Base-by-base conservation (phyloP, 2,329 filamentous ascomycete species). In the Pseudogymnoascus sp. region DNA sequence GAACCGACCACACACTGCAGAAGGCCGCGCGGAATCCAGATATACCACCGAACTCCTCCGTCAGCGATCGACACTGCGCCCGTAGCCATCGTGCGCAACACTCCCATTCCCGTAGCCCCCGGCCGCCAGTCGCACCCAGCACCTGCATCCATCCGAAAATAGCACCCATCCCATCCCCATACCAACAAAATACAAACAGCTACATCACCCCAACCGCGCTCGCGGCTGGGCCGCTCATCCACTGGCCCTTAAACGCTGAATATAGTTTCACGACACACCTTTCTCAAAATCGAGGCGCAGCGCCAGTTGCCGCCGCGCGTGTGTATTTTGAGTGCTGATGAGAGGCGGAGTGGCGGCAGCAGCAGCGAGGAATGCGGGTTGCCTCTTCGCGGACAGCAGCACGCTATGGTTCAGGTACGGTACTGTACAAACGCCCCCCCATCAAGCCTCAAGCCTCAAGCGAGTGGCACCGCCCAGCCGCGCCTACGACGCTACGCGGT, bases 241-340 rank as follows among this genome's bases (percentile, higher is more conserved):
- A 55, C 48, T 55, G 48, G 48, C 48, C n/a, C 48, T 12, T 55
- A 33, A 55, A 55, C 48, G 48, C 48, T 33, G 48, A 9, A 55
- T 33, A 55, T 33, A 33, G 48, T 55, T 33, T 33, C 48, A 55
- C 27, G 29, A 33, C 27, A 51, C 48, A 31, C 48, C 4, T 21
- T 12, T 38, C 36, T 15, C 36, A 38, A 17, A 9, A 55, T 33
- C 29, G 48, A 55, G 48, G 48, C 48, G 48, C 48, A 55, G 48
- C 48, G 2, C 33, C 9, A 9, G 2, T 55, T 55, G 29, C 48
- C 29, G 48, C 48, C 48, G 48, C 48, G 48, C n/a, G 9, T 33
- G 15, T 55, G 29, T 55, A 55, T 55, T 55, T 55, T 55, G 44
- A 55, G 44, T 55, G 29, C 29, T 55, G 29, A 33, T 33, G 48